Conservation (phyloP, 2,329 filamentous ascomycete genomes). For the Amesomyces nigricolor region DNA sequence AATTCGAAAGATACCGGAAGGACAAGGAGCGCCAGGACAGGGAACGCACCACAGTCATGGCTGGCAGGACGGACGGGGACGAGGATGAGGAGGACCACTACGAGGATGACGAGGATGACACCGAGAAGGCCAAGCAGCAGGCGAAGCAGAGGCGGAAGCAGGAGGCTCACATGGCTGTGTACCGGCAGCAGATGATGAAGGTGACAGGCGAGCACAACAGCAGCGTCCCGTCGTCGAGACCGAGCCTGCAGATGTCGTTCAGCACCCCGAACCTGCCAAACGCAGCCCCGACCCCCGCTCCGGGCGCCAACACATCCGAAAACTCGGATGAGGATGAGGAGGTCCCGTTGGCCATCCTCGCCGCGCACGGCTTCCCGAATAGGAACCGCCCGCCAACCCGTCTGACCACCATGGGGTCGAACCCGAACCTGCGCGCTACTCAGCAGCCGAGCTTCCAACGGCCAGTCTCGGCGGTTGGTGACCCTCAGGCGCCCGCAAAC, state of each 20-base stretch:
- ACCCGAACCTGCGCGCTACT: slow-evolving; percentile 61
- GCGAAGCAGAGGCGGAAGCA: slow-evolving; percentile 78
- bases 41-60: slow-evolving; percentile 33
- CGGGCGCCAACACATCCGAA: slow-evolving; percentile 39
- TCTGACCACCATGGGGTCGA: slow-evolving; percentile 59
- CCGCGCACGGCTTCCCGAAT: slow-evolving; percentile 81
- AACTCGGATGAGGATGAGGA: slow-evolving; percentile 77
- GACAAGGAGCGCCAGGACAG: slow-evolving; percentile 57
- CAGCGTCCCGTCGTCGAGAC: slow-evolving; percentile 43
- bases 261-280: slow-evolving; percentile 57
- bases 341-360: slow-evolving; percentile 76
- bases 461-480: slow-evolving; percentile 53
- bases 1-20: slow-evolving; percentile 76
- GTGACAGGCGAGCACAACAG: slow-evolving; percentile 69
- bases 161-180: slow-evolving; percentile 83
- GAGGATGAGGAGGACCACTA: slow-evolving; percentile 59
- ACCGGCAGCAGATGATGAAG: slow-evolving; percentile 95
- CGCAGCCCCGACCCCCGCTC: slow-evolving; percentile 29
- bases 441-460: slow-evolving; percentile 43
- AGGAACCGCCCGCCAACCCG: slow-evolving; percentile 69
- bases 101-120: slow-evolving; percentile 72
- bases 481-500: slow-evolving; percentile 37
- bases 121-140: slow-evolving; percentile 66
- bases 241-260: slow-evolving; percentile 50
- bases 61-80: slow-evolving; percentile 36